Base-by-base conservation (phyloP, 805 yeast species). In the Zygosaccharomyces bisporus region DNA sequence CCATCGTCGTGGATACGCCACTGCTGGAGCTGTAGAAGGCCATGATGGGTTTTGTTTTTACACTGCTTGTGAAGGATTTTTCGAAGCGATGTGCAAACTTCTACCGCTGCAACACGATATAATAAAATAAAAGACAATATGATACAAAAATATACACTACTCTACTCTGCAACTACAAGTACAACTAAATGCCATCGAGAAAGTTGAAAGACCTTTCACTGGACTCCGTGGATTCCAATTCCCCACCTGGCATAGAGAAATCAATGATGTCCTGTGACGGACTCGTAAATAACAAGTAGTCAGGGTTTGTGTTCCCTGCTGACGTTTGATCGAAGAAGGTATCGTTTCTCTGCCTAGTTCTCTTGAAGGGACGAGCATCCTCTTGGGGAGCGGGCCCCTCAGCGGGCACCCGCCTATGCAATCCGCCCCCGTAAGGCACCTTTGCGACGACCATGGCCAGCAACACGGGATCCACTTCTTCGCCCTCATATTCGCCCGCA, bases 401-500 rank as follows among this genome's bases (percentile, higher is more conserved):
- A 41, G 23, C 9, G 30, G 19, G 10, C 43, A 30, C 13, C 5
- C 31, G 31, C 17, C 17, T 25, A 25, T 32, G 40, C 23, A 37
- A 32, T 18, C 20, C 30, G 6, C 21, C 21, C 33, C 19, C 6
- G 5, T 18, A 9, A 23, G 40, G 40, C 9, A 37, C 40, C 14
- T n/a, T 31, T 10, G 13, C 37, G 12, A 19, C 30, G 18, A 16
- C 34, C 41, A 38, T 16, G 27, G 58, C 51, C 19, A 55, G 37
- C 38, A 46, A 34, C 35, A 50, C 43, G 1, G 57, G 58, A 23
- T 61, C 60, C 48, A 64, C 63, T 45, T 63, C 57, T 31, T 60
- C 64, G 45, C 60, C 61, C 43, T 58, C 63, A 21, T 59, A 52
- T 39, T 69, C 72, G 2, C 70, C 70, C 21, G 62, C 62, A 34